Conservation (phyloP, 345 rosid species). For the Erysimum cheiranthoides region DNA sequence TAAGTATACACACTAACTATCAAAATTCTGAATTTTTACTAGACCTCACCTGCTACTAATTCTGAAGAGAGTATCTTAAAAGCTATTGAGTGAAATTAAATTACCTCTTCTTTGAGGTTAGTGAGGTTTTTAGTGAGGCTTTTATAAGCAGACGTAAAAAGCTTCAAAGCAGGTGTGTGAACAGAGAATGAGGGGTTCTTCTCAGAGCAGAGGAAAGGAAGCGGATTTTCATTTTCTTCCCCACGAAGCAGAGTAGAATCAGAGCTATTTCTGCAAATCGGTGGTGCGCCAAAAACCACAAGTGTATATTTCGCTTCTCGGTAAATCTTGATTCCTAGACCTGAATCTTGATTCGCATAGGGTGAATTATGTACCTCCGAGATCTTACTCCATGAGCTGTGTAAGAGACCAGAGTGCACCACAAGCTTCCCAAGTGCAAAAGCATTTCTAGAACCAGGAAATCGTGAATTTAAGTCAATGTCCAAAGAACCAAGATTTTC, state of each 20-base stretch:
- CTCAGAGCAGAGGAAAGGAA: constrained; percentile 55
- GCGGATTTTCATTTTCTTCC: constrained; percentile 25
- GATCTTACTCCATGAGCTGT: constrained; percentile 51
- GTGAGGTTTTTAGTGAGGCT: constrained; percentile 48
- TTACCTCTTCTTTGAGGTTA: constrained; percentile 53
- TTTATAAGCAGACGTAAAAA: constrained; percentile 40
- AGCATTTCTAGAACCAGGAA: constrained; percentile 51
- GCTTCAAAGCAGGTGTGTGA: constrained; percentile 47
- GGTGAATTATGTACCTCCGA: constrained; percentile 26
- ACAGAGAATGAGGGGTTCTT: constrained; percentile 49
- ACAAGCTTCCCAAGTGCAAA: constrained; percentile 54
- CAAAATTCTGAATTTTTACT: constrained; percentile 3
- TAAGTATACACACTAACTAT: neutral
- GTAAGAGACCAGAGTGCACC: constrained; percentile 57
- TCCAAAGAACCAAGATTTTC: constrained; percentile 10
- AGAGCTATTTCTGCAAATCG: constrained; percentile 23
- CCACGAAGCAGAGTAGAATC: constrained; percentile 36
- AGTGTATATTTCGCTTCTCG: constrained; percentile 23
- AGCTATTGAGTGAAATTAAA: neutral
- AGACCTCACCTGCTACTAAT: neutral
- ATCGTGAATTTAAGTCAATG: neutral
- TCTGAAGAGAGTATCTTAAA: neutral
- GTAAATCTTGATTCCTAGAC: constrained; percentile 23
- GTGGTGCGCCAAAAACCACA: constrained; percentile 50
- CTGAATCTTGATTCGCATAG: constrained; percentile 19